A percentile compares a stretch with the other conserved stretches of the same genome.
phyloP scores from a whole-genome alignment of 768 basidiomycete species.

The Lactarius psammicola region DNA sequence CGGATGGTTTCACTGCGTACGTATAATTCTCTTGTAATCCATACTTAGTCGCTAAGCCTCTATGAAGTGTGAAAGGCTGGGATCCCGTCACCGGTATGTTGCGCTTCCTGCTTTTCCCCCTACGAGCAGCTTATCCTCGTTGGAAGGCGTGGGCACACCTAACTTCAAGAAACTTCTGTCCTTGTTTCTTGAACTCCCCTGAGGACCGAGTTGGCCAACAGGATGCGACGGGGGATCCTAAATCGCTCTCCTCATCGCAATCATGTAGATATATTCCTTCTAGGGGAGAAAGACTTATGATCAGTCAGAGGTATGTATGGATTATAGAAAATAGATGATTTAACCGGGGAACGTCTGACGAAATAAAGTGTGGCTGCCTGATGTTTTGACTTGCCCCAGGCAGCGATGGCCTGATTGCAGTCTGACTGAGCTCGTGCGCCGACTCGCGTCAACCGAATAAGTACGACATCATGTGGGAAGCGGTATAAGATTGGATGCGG shows the following conservation, averaged over 20 bases:
- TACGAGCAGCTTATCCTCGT: not conserved
- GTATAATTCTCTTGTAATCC: not conserved
- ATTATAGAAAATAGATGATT: not conserved
- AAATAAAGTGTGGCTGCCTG: not conserved
- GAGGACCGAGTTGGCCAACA: not conserved
- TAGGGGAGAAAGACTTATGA: not conserved
- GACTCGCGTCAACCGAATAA: no score
- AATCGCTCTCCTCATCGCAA: not conserved
- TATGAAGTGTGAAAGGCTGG: constrained; percentile 29
- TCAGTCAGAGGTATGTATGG: not conserved
- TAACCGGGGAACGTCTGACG: not conserved
- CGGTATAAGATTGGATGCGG: no score
- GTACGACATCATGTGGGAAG: no score
- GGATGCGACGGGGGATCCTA: not conserved
- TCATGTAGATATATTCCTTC: not conserved
- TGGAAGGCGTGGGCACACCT: constrained; percentile 33
- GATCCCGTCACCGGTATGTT: constrained; percentile 31
- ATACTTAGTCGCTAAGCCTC: not conserved
- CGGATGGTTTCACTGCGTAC: constrained; percentile 31
- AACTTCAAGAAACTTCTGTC: constrained; percentile 31
- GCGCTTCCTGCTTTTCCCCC: no score
- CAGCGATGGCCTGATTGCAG: no score
- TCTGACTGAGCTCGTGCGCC: no score
- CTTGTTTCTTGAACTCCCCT: constrained; percentile 32
- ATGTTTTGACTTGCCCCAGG: no score